Percentiles rank a stretch among this genome's conserved stretches.
Evolutionary conservation across 192 early-diverging fungal species (phyloP).

Genomic region (Mortierella antarctica): DNA sequence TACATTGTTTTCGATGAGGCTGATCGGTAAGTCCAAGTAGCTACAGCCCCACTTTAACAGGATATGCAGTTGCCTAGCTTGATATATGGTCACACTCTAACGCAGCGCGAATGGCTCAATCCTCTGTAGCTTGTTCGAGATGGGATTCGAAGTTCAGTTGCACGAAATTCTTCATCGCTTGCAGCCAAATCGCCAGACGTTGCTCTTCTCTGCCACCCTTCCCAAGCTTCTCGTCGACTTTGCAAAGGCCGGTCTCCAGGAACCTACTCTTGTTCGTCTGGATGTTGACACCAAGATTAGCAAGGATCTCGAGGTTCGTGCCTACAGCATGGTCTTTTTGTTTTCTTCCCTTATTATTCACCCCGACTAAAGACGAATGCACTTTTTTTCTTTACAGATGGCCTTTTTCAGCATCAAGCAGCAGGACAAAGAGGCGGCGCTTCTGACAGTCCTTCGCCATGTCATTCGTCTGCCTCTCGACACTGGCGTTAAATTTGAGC

Average conservation of each 20-base stretch:
- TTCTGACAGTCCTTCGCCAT: constrained; percentile 85
- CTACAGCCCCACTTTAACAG: too few species aligned
- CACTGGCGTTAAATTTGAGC: constrained; percentile 55
- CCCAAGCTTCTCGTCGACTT: constrained; percentile 95
- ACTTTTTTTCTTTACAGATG: constrained; percentile 59
- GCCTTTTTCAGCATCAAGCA: constrained; percentile 90
- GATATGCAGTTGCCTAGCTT: too few species aligned
- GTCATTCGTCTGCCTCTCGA: constrained; percentile 76
- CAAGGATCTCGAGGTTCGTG: constrained; percentile 83
- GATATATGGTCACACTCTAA: too few species aligned
- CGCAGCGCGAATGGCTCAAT: neutral
- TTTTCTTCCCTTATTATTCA: neutral
- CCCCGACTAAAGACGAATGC: neutral
- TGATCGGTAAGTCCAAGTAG: constrained; percentile 72
- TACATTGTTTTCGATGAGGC: constrained; percentile 99
- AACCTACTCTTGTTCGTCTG: constrained; percentile 92
- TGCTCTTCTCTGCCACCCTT: constrained; percentile 96
- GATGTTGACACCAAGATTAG: constrained; percentile 97
- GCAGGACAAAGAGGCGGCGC: constrained; percentile 90
- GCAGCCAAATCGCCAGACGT: constrained; percentile 87
- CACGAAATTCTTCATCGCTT: constrained; percentile 90
- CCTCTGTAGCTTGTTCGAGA: constrained; percentile 82
- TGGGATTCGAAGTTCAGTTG: constrained; percentile 96
- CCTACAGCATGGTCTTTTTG: neutral
- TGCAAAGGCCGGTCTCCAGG: constrained; percentile 95